Evolutionary conservation across 805 yeast species (phyloP), one percentile per base, ranked within the genome.

Genomic region (Brettanomyces bruxellensis): DNA sequence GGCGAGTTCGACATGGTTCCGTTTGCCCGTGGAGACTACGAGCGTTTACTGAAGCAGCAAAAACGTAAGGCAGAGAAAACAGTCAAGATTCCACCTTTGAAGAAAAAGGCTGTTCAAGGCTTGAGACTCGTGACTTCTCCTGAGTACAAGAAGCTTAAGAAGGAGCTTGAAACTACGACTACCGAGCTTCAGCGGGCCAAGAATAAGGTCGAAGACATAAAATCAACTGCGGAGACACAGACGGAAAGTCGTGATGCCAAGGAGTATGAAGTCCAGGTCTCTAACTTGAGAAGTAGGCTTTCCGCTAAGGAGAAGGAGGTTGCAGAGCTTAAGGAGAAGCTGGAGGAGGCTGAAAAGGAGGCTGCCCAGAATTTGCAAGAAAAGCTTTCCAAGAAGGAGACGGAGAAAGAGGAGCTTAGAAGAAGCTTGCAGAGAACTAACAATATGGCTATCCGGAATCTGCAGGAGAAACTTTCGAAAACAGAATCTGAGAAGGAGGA

Each of bases 21-120:
- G 6, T n/a, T 41, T 18, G 44, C n/a, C 9, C 25, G 34, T 13
- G 25, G 34, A 8, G 35, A 40, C 32, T 40, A 25, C 25, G 41
- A 38, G 41, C 13, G n/a, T 8, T 36, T 36, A 7, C 8, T 36
- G 12, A 36, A 36, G 38, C 40, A n/a, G 42, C 32, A 28, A 37
- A 7, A 57, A 57, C 32, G 41, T 43, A 25, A 57, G 54, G 13
- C 49, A 47, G 5, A 42, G 35, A 14, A 14, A 8, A 8, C 18
- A 3, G 23, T 36, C 23, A 22, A 14, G 23, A 36, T 22, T 14
- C 9, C 23, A 36, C 23, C 12, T 8, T 36, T 8, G 18, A 36
- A 36, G 7, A 36, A 36, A 7, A 28, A 28, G 8, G 25, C 13
- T 6, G 41, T 38, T 13, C 14, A 23, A 24, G 28, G 24, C 24